Evolutionary conservation across 805 yeast species (phyloP).

Genomic region (Ogataea chonburiensis): DNA sequence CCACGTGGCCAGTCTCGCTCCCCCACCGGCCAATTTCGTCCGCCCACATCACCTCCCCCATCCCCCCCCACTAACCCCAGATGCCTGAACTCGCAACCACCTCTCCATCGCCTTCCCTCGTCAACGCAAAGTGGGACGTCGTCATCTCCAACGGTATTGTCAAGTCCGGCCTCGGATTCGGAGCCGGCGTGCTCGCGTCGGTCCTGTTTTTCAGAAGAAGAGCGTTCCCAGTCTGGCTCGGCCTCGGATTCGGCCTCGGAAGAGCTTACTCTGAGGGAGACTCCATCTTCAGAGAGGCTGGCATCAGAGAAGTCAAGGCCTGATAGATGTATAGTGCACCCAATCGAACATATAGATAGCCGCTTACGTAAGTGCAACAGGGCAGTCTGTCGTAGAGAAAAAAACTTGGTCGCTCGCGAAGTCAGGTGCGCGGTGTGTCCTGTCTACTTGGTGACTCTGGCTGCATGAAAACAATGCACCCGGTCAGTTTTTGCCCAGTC

Average conservation of each 20-base stretch:
- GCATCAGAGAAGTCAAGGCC: conserved; percentile 72
- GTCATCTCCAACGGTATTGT: conserved; percentile 92
- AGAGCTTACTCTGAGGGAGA: conserved; percentile 98
- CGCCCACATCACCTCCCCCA: not conserved
- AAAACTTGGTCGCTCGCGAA: too few relatives aligned
- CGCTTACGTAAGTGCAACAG: too few relatives aligned
- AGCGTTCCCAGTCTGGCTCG: conserved; percentile 97
- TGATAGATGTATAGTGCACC: conserved; percentile 29
- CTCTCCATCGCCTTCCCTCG: conserved; percentile 28
- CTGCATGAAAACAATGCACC: conserved; percentile 15
- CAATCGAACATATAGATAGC: not conserved
- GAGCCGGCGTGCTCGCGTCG: conserved; percentile 92
- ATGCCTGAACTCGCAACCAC: conserved; percentile 27
- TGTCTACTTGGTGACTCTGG: conserved; percentile 14
- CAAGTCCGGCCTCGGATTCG: conserved; percentile 94
- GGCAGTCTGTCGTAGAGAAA: too few relatives aligned
- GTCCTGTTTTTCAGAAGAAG: conserved; percentile 89
- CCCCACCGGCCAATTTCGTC: too few relatives aligned
- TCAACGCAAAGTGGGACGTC: conserved; percentile 74
- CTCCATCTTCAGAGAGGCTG: conserved; percentile 87
- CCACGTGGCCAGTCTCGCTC: too few relatives aligned
- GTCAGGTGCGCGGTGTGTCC: conserved; percentile 11
- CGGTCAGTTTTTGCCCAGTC: conserved; percentile 7
- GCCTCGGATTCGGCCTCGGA: conserved; percentile 96
- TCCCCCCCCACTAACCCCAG: conserved; percentile 8